Conservation (phyloP, 768 basidiomycete species). For the Leccinum subgranulosum region DNA sequence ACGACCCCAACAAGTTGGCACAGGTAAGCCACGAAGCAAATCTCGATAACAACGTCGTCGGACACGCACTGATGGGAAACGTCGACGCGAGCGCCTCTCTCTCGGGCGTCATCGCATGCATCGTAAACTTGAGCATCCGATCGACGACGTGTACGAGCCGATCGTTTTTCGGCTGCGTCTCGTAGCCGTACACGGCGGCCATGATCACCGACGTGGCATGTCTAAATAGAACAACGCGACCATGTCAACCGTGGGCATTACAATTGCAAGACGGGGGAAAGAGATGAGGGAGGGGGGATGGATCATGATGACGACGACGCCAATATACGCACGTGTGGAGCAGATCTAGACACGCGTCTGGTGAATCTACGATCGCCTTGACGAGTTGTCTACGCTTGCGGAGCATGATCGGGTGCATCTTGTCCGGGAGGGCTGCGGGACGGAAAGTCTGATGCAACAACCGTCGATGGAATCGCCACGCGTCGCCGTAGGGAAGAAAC, state of each 20-base stretch:
- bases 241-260: neutral
- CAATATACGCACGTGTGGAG: conserved; percentile 7
- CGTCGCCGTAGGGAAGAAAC: neutral
- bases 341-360: neutral
- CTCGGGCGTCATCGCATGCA: neutral
- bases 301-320: neutral
- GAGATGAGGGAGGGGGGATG: too few species aligned
- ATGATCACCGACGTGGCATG: conserved; percentile 26
- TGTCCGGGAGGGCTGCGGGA: neutral
- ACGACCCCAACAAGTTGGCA: too few species aligned
- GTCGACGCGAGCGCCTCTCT: conserved; percentile 1
- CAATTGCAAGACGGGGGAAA: neutral
- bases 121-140: neutral
- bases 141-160: neutral
- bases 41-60: too few species aligned
- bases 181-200: conserved; percentile 8
- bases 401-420: conserved; percentile 5
- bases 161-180: neutral
- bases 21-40: neutral
- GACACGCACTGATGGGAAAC: conserved; percentile 1
- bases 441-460: conserved; percentile 18
- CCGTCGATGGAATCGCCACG: conserved; percentile 4
- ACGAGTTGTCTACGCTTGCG: conserved; percentile 9
- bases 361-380: neutral
- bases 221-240: neutral